These are phyloP conservation scores for Drechslerella coelobrocha DNA, from an alignment of 2,329 filamentous ascomycete genomes.

Conservation along the genomic window DNA sequence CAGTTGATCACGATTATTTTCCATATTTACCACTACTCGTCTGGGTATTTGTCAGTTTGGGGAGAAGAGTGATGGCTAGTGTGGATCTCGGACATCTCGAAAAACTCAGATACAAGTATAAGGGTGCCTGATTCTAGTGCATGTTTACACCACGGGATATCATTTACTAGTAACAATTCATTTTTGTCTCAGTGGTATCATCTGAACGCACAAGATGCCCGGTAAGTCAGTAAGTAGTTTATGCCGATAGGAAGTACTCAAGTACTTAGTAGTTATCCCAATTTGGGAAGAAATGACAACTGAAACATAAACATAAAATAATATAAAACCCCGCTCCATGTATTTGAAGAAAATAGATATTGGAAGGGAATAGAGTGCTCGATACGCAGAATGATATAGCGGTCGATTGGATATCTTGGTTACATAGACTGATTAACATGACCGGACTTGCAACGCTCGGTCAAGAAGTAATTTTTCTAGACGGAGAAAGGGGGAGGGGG, in stretches of 20 bases:
- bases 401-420: neutral
- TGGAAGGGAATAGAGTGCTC: neutral
- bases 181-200: too few relatives aligned
- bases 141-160: neutral
- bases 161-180: too few relatives aligned
- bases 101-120: slow-evolving; percentile 50
- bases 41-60: slow-evolving; percentile 23
- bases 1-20: slow-evolving; percentile 28
- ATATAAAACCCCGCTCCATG: too few relatives aligned
- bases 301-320: too few relatives aligned
- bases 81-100: slow-evolving; percentile 36
- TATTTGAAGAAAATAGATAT: neutral
- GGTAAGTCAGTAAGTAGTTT: too few relatives aligned
- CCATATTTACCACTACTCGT: slow-evolving; percentile 36
- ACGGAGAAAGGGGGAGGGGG: slow-evolving; percentile 7
- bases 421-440: neutral
- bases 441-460: too few relatives aligned
- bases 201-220: too few relatives aligned
- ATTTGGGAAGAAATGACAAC: too few relatives aligned
- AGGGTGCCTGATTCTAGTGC: slow-evolving; percentile 31
- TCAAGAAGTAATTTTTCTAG: neutral
- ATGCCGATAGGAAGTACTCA: too few relatives aligned
- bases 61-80: slow-evolving; percentile 37
- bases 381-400: neutral
- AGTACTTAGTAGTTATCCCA: too few relatives aligned